These are phyloP conservation scores for Neospora caninum DNA, from an alignment of 169 alveolate species.

Conservation along the genomic window DNA sequence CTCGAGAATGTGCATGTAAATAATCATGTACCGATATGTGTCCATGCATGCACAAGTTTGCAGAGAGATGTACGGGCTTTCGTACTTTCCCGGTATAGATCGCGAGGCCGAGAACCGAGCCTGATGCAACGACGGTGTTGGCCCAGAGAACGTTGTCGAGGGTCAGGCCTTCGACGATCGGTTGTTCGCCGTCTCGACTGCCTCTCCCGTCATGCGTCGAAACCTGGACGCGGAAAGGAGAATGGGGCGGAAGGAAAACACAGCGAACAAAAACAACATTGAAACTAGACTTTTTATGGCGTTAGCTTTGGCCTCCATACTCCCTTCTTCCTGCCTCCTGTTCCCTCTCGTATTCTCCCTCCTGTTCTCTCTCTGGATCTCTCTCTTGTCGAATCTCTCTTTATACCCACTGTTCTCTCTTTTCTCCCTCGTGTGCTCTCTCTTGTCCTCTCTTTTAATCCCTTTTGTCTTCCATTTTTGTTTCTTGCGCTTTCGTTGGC, in stretches of 20 bases:
- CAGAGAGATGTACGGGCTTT: neutral
- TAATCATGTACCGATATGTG: neutral
- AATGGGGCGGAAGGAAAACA: neutral
- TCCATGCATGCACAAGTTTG: neutral
- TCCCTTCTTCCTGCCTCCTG: no score
- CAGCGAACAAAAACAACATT: neutral
- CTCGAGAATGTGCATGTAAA: no score
- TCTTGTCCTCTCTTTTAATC: no score
- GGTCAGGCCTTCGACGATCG: slow-evolving; percentile 76
- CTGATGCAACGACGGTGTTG: slow-evolving; percentile 95
- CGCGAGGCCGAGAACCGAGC: slow-evolving; percentile 90
- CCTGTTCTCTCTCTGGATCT: no score
- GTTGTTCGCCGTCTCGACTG: neutral
- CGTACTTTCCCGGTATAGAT: slow-evolving; percentile 94
- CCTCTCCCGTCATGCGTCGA: neutral
- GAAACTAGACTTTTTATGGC: no score
- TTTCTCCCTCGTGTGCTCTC: no score
- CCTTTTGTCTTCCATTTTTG: no score
- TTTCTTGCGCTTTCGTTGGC: no score
- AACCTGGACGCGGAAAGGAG: neutral
- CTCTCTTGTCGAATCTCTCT: no score
- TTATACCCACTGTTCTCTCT: no score
- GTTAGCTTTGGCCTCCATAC: no score
- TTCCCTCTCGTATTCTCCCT: no score
- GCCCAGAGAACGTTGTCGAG: slow-evolving; percentile 96